These are phyloP conservation scores for Colletotrichum sp. DNA, from an alignment of 2,329 filamentous ascomycete genomes.

Conservation along the genomic window DNA sequence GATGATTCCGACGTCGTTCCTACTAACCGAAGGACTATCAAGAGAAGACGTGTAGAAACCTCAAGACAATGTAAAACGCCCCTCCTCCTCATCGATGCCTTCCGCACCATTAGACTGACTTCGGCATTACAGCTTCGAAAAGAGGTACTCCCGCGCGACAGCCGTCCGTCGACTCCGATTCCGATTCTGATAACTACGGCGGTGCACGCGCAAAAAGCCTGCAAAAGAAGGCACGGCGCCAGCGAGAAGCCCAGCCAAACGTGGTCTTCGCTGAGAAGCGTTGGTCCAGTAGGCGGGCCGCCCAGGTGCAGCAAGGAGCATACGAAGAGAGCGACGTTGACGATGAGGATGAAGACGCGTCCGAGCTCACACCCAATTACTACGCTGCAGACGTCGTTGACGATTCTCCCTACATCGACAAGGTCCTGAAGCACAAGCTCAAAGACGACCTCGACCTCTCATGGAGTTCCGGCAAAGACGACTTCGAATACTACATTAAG, in stretches of 20 bases:
- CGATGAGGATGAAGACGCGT: slow-evolving; percentile 68
- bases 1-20: slow-evolving; percentile 75
- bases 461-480: slow-evolving; percentile 66
- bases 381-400: slow-evolving; percentile 75
- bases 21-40: slow-evolving; percentile 63
- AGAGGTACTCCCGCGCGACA: slow-evolving; percentile 60
- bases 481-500: slow-evolving; percentile 94
- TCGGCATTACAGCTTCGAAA: slow-evolving; percentile 57
- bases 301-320: slow-evolving; percentile 67
- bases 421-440: slow-evolving; percentile 84
- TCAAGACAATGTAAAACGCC: slow-evolving; percentile 65
- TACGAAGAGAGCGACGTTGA: slow-evolving; percentile 74
- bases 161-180: slow-evolving; percentile 59
- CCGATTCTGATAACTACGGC: slow-evolving; percentile 80
- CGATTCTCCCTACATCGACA: slow-evolving; percentile 84
- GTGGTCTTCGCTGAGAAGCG: slow-evolving; percentile 80
- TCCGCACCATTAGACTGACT: not conserved
- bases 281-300: slow-evolving; percentile 87
- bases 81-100: not conserved
- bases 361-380: slow-evolving; percentile 65
- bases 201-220: slow-evolving; percentile 72
- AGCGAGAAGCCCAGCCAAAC: slow-evolving; percentile 70
- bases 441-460: slow-evolving; percentile 69
- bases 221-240: slow-evolving; percentile 79
- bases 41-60: slow-evolving; percentile 71